Conservation (phyloP, 192 early-diverging fungal species). For the Rhizophagus sp. region DNA sequence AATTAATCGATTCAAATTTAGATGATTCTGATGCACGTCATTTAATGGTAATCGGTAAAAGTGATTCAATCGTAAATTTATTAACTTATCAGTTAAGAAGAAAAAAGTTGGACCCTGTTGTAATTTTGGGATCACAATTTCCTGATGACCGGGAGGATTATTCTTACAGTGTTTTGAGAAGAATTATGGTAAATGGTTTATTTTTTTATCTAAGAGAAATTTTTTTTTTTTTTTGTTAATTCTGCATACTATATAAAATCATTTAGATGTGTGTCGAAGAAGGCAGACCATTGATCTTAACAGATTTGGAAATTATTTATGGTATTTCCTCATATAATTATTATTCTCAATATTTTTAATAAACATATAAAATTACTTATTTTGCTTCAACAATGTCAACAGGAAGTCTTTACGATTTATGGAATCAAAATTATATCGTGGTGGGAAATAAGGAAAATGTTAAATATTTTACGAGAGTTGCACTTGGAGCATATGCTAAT, state of each 20-base stretch:
- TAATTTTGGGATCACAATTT: constrained; percentile 29
- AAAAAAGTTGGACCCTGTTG: constrained; percentile 4
- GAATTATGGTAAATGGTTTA: constrained; percentile 13
- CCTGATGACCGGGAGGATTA: constrained; percentile 14
- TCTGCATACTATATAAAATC: too few species aligned
- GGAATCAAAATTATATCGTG: constrained; percentile 32
- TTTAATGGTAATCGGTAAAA: constrained; percentile 30
- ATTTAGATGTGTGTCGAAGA: constrained; percentile 29
- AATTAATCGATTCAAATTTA: constrained; percentile 20
- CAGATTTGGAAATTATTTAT: constrained; percentile 28
- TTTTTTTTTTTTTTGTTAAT: too few species aligned
- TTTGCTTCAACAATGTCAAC: too few species aligned
- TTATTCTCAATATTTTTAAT: not conserved
- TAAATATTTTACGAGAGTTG: constrained; percentile 24
- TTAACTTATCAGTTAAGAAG: constrained; percentile 4
- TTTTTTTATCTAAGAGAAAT: not conserved
- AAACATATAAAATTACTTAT: not conserved
- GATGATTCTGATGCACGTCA: constrained; percentile 13
- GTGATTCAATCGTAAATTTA: constrained; percentile 16
- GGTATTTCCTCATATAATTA: not conserved
- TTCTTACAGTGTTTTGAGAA: constrained; percentile 19
- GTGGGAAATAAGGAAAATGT: constrained; percentile 3
- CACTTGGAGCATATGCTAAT: constrained; percentile 26
- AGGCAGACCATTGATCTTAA: constrained; percentile 24
- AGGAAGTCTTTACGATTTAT: constrained; percentile 31